Percentiles rank a stretch among this genome's conserved stretches.
Conservation (phyloP, 1,139 yeast genomes). For the Wickerhamiella pararugosa region DNA sequence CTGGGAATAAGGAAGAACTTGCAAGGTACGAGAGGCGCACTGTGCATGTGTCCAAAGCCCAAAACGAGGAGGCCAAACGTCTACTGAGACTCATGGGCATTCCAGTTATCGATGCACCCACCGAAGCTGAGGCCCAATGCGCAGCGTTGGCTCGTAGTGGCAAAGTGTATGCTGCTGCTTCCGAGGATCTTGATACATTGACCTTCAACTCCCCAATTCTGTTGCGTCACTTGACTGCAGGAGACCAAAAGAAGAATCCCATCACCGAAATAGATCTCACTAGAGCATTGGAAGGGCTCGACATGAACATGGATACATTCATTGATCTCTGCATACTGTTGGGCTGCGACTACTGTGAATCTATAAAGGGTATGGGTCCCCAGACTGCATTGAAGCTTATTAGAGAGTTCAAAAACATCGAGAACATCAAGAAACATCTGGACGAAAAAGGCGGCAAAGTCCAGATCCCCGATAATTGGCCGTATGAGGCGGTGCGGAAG, state of each 20-base stretch:
- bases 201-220: slow-evolving; percentile 79
- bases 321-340: slow-evolving; percentile 81
- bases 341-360: slow-evolving; percentile 96
- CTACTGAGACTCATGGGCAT: slow-evolving; percentile 81
- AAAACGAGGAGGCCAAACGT: slow-evolving; percentile 83
- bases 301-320: slow-evolving; percentile 55
- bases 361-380: slow-evolving; percentile 91
- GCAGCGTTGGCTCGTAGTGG: slow-evolving; percentile 83
- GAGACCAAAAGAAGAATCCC: slow-evolving; percentile 88
- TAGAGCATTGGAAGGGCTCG: slow-evolving; percentile 62
- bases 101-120: slow-evolving; percentile 85
- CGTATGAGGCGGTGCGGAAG: slow-evolving; percentile 74
- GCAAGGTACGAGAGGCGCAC: slow-evolving; percentile 72
- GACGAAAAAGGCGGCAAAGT: slow-evolving; percentile 51
- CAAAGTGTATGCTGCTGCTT: slow-evolving; percentile 85
- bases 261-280: slow-evolving; percentile 67
- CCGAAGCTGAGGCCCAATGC: slow-evolving; percentile 98
- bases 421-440: slow-evolving; percentile 55
- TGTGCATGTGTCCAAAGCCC: slow-evolving; percentile 76
- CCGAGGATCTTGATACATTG: slow-evolving; percentile 97
- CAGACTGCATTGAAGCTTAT: slow-evolving; percentile 82
- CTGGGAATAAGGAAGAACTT: slow-evolving; percentile 65
- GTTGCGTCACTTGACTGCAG: slow-evolving; percentile 77
- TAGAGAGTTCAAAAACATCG: slow-evolving; percentile 70
- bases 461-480: slow-evolving; percentile 91